Evolutionary conservation across 768 basidiomycete genomes (phyloP), one percentile per base, ranked within the genome.

Genomic region (Amanita jacksonii): DNA sequence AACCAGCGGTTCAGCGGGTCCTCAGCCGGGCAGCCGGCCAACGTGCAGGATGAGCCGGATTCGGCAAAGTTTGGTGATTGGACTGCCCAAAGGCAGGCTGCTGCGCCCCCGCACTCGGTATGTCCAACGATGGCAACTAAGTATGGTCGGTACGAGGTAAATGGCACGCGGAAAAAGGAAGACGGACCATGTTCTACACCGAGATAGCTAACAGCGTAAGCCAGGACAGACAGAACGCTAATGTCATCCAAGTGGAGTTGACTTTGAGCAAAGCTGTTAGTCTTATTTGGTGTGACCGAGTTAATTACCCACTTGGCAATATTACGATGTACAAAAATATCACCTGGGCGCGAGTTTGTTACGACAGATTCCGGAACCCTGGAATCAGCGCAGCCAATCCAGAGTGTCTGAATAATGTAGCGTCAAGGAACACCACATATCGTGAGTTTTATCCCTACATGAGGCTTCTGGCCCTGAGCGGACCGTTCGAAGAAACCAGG

Each of bases 381-480:
- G 8, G 87, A 91, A 60, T 93, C 90, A 28, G 87, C 73, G 59
- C 84, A 87, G 39, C 84, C 82, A 55, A 87, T 75, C 83, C 82
- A 87, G 52, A 85, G 74, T 8, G 81, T 67, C 84, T 85, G 38
- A 6, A 32, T 35, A 36, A 47, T 24, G 52, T 40, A 48, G 19
- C 22, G 43, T 33, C 12, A 8, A 20, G 37, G 23, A 25, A 33
- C 42, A 27, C 22, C 27, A 12, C 27, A 50, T n/a, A 39, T 38
- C n/a, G 36, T 30, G 23, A 33, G 44, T 38, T n/a, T 46, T 19
- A 37, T 6, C 25, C 67, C 19, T 47, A 77, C 84, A 67, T 85
- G 77, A 6, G 83, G 80, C 2, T 59, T 47, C 56, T 92, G 90
- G 9, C 79, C 82, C 55, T 77, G 65, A 0, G 80, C 74, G 2